Evolutionary conservation across 345 rosid species (phyloP), one percentile per base, ranked within the genome.

Genomic region (Pelargonium nanum): DNA sequence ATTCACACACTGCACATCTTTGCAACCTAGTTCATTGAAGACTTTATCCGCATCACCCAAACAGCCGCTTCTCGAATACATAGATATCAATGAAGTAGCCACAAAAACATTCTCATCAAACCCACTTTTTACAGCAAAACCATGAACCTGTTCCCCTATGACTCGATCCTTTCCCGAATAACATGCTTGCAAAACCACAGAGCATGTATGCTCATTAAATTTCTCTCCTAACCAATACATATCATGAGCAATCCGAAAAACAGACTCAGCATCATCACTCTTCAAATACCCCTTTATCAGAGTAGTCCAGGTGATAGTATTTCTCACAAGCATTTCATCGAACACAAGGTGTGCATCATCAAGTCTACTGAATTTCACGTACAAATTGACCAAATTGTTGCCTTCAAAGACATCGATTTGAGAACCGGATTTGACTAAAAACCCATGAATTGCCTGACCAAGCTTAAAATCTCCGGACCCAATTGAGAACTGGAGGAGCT

Each of bases 191-290:
- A 77, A 67, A 63, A 76, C 64, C 20, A 76, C 74, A 0, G 70
- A 63, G 53, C 77, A 72, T 63, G 74, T 70, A 55, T 72, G 77
- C 67, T 76, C 72, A 26, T 72, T 72, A 56, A 72, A 64, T 56
- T 20, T 67, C 64, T 72, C 75, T 40, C 70, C 74, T 5, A 3
- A 40, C 24, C 56, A n/a, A 69, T 20, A 32, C 77, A 72, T 72
- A 15, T 63, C 65, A 7, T 16, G 12, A 1, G 58, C 58, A 56
- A 61, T 50, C 24, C 28, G 10, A 53, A 69, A 65, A 26, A 55
- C 63, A 17, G 70, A 61, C 20, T 51, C 57, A 7, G 23, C 53
- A 54, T 72, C 77, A 13, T 53, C 69, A 70, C 55, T 62, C 56
- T 76, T 67, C 19, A 67, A 32, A 55, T 57, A 70, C 13, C 77